Base-by-base conservation (phyloP, 345 rosid genomes). In the Citrus inodora region DNA sequence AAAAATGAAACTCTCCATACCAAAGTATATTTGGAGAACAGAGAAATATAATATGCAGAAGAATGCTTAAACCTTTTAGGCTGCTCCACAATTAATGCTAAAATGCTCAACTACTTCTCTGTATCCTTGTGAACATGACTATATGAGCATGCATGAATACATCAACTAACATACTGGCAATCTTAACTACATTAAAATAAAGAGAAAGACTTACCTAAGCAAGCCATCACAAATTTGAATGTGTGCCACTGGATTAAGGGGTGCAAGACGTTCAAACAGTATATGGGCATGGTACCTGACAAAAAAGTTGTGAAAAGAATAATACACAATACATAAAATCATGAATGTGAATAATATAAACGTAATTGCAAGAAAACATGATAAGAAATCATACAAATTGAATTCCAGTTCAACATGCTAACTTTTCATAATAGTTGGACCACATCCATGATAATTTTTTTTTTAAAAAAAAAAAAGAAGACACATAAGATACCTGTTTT, bases 191-290 rank as follows among this genome's bases (percentile, higher is more conserved):
- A 67, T 6, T 25, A 28, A 42, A 37, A 71, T 19, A 72, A 75
- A 32, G 22, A 24, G 42, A 19, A 19, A 46, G 17, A 80, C 73
- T 84, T 82, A 97, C 99, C 98, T 90, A 76, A 97, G 87, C 84
- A 97, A 86, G 67, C 92, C 91, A 78, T 81, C 81, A 82, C 98
- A 94, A 70, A 97, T 93, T 84, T 88, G 93, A 83, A 77, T 78
- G 84, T 97, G 98, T 21, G 94, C 98, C 87, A 93, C 99, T 3
- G 98, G 96, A 88, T 94, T 93, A 80, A 97, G 92, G 10, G 88
- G 86, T 66, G 97, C 87, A 75, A 97, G 92, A 21, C 97, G 97
- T 80, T 90, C 90, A 75, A 94, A 93, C 75, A 94, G 76, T 70
- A 91, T 78, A 79, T 87, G 87, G 76, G 99, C 98, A 84, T 97